Base-by-base conservation (phyloP, 768 basidiomycete species). In the Tephrocybe sp. region DNA sequence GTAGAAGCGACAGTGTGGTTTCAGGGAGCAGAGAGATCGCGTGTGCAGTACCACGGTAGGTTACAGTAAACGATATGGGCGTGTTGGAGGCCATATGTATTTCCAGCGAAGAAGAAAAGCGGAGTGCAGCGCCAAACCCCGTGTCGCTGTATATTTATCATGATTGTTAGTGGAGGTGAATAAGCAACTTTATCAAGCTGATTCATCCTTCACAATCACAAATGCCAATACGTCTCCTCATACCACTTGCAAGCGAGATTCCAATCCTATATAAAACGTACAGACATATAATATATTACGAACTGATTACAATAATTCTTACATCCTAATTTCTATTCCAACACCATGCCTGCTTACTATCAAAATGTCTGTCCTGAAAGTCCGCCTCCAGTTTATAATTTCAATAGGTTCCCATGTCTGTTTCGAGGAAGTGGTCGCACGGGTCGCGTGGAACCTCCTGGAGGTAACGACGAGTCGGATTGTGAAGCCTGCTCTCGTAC, bases 1-100 rank as follows among this genome's bases (percentile, higher is more conserved):
- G 76, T 2, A 92, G 69, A 9, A 60, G 62, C 1, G 69, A 64
- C n/a, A 91, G 60, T 2, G 85, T 76, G 42, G 69, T 71, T 36
- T 82, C 72, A 0, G 75, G 65, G n/a, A 69, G 67, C 0, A 86
- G 58, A 0, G 76, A 72, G n/a, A 89, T 55, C 1, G 62, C 43
- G 60, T 86, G 70, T 1, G 68, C 58, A 36, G 59, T 64, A 2
- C 85, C 82, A 3, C 83, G 78, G 60, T 79, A 74, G 20, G 68
- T 58, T 49, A 87, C 61, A 16, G 65, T 66, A 38, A 61, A 44
- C 6, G 44, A 52, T 23, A 61, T 36, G 8, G 52, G 49, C 6
- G 43, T 43, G 45, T 39, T 49, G 13, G 53, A 45, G 22, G 57
- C 47, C 61, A 62, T 62, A 30, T 3, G 4, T 26, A 26, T 7